Evolutionary conservation across 2,329 filamentous ascomycete genomes (phyloP).

Genomic region (Fusarium pininemorale): DNA sequence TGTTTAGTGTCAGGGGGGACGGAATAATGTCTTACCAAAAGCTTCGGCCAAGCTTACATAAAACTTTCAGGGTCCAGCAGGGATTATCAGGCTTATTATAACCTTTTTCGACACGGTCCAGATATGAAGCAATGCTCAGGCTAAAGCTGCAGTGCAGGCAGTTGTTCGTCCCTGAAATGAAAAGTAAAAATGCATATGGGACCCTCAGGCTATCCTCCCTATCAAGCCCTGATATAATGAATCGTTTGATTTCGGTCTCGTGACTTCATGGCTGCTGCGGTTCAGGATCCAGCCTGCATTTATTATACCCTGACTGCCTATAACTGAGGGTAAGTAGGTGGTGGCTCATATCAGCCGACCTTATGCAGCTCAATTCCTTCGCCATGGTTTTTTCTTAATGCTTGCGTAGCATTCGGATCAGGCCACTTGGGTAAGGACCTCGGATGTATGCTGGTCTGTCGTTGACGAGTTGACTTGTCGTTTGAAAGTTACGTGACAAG

Average conservation of each 20-base stretch:
- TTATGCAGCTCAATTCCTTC: background rate
- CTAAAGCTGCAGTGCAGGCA: background rate
- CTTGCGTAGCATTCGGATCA: background rate
- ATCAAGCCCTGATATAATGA: background rate
- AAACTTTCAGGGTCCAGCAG: slow-evolving; percentile 3
- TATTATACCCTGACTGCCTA: background rate
- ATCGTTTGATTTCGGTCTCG: background rate
- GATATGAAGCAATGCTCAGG: background rate
- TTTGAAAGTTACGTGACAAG: slow-evolving; percentile 38
- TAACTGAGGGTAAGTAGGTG: background rate
- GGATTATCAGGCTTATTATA: background rate
- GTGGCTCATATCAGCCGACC: background rate
- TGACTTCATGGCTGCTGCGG: background rate
- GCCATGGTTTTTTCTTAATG: background rate
- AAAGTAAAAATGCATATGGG: background rate
- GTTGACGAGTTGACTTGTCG: background rate
- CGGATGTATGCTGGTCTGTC: background rate
- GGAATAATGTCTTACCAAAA: background rate
- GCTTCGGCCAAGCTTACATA: slow-evolving; percentile 1
- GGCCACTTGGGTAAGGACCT: background rate
- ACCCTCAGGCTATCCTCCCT: background rate
- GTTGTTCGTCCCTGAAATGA: background rate
- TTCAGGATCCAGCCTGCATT: background rate
- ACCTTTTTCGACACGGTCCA: background rate
- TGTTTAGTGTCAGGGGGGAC: background rate